Evolutionary conservation across 192 early-diverging fungal genomes (phyloP).

Genomic region (Mortierella claussenii): DNA sequence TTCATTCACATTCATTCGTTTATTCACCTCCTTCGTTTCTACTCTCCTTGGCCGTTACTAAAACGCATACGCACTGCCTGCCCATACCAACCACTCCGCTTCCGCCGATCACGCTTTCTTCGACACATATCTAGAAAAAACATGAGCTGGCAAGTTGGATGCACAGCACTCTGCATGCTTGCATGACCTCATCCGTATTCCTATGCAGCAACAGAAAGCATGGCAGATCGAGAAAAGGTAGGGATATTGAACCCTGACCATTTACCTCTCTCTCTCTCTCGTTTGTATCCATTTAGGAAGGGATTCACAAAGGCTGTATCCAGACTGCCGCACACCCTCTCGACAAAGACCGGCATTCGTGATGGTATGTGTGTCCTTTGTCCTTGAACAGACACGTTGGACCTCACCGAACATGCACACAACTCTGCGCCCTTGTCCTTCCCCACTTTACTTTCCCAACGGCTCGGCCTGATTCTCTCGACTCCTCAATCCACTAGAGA

Average conservation of each 20-base stretch:
- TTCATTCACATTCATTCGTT: neutral
- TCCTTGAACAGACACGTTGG: neutral
- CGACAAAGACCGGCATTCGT: slow-evolving; percentile 49
- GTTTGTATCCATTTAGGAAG: slow-evolving; percentile 20
- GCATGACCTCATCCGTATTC: neutral
- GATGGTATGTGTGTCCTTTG: slow-evolving; percentile 17
- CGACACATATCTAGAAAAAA: neutral
- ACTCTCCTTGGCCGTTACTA: too few species aligned
- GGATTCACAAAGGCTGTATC: slow-evolving; percentile 53
- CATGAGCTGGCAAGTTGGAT: slow-evolving; percentile 7
- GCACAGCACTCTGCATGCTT: too few species aligned
- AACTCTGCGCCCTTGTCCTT: too few species aligned
- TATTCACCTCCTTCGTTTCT: neutral
- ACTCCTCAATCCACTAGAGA: slow-evolving; percentile 14
- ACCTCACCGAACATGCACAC: neutral
- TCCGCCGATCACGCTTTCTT: too few species aligned
- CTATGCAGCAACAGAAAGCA: neutral
- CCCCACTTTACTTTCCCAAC: neutral
- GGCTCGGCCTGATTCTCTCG: neutral
- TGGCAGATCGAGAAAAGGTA: neutral
- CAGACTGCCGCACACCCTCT: slow-evolving; percentile 39
- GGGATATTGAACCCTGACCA: neutral
- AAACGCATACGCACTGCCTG: too few species aligned
- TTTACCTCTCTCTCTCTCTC: neutral
- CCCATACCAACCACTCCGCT: too few species aligned